Percentiles rank a stretch among this genome's conserved stretches.
These are phyloP conservation scores for Pyricularia sp. DNA, from an alignment of 2,329 filamentous ascomycete species.

Conservation along the genomic window DNA sequence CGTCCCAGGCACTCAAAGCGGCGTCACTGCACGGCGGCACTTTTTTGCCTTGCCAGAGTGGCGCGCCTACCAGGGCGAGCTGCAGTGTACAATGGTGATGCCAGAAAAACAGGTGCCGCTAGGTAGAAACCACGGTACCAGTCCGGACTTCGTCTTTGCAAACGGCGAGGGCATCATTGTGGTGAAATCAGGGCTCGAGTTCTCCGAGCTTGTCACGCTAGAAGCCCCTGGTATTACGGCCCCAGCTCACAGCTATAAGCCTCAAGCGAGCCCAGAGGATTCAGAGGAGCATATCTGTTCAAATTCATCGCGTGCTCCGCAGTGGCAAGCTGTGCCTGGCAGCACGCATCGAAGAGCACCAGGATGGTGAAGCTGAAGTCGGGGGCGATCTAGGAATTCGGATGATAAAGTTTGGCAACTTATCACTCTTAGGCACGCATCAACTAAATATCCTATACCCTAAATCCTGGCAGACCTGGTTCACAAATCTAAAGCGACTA, in stretches of 20 bases:
- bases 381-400: too few relatives aligned
- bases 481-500: neutral
- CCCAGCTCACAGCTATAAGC: neutral
- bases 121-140: neutral
- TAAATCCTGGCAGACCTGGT: neutral
- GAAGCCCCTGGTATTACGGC: neutral
- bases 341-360: neutral
- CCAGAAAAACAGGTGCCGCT: too few relatives aligned
- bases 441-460: neutral
- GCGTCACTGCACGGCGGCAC: conserved; percentile 7
- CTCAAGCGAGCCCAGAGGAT: neutral
- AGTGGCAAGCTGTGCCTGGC: neutral
- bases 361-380: neutral
- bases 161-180: neutral
- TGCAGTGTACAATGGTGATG: neutral
- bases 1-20: neutral
- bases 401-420: too few relatives aligned
- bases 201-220: neutral
- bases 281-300: neutral
- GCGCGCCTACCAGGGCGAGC: conserved; percentile 1
- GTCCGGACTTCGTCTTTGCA: conserved; percentile 2
- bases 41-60: conserved; percentile 15
- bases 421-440: too few relatives aligned
- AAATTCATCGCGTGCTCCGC: neutral
- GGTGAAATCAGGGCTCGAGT: neutral